These are phyloP conservation scores for Ustilago nuda DNA, from an alignment of 1,284 basidiomycete genomes.

Conservation along the genomic window DNA sequence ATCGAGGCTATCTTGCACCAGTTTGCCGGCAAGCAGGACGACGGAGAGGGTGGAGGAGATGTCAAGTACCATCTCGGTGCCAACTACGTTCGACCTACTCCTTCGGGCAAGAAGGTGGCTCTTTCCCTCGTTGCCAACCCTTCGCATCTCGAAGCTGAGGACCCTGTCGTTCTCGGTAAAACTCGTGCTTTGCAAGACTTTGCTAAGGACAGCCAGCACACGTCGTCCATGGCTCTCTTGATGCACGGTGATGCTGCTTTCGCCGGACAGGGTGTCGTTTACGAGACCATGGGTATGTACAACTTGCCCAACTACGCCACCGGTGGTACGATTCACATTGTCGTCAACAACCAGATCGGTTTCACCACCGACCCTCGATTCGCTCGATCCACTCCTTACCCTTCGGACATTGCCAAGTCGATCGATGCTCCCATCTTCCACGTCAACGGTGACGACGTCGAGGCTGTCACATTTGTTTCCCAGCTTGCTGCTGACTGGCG, in stretches of 20 bases:
- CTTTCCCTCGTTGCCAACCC: slow-evolving; percentile 98
- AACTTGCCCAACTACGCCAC: slow-evolving; percentile 94
- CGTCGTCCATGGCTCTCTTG: slow-evolving; percentile 81
- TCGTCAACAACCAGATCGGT: slow-evolving; percentile 99
- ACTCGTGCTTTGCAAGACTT: slow-evolving; percentile 96
- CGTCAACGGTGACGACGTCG: slow-evolving; percentile 98
- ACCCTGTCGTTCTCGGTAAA: slow-evolving; percentile 97
- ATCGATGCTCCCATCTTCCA: slow-evolving; percentile 99
- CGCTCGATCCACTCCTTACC: slow-evolving; percentile 96
- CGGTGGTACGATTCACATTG: slow-evolving; percentile 96
- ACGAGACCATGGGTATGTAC: slow-evolving; percentile 99
- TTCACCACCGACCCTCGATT: slow-evolving; percentile 99
- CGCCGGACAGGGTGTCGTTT: slow-evolving; percentile 97
- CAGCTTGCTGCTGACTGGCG: slow-evolving; percentile 98
- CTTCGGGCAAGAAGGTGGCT: slow-evolving; percentile 96
- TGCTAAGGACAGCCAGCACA: slow-evolving; percentile 80
- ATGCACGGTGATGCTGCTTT: slow-evolving; percentile 99
- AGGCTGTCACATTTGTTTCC: slow-evolving; percentile 94
- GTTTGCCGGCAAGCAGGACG: slow-evolving; percentile 76
- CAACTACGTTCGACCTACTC: slow-evolving; percentile 98
- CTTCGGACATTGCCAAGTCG: slow-evolving; percentile 98
- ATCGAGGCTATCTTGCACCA: slow-evolving; percentile 98
- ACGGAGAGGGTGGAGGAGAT: slow-evolving; percentile 81
- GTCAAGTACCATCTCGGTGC: slow-evolving; percentile 99
- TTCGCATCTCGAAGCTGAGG: slow-evolving; percentile 95